Base-by-base conservation (phyloP, 306 rosid genomes). In the Dicorynia guianensis region DNA sequence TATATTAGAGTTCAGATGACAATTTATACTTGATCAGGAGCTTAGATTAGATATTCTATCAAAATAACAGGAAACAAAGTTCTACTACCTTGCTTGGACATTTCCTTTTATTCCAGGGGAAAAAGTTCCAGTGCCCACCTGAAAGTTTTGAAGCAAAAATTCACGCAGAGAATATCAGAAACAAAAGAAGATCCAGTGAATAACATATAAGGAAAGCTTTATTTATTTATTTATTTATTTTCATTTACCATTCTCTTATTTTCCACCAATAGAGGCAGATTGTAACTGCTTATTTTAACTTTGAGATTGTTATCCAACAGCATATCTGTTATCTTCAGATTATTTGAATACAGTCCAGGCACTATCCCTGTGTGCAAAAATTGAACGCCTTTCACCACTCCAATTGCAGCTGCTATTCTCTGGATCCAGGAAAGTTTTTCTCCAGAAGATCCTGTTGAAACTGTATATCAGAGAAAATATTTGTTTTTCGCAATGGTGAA, bases 311-410 rank as follows among this genome's bases (percentile, higher is more conserved):
- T 89, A 81, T 92, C 97, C 75, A 92, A 76, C 38, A 92, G 80
- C 79, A 92, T 83, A 62, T 95, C 90, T 69, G 91, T 95, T 72
- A 92, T 92, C 89, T 87, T 95, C 77, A 90, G 78, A 84, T 87
- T 92, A 72, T 89, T 87, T 18, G 93, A 89, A 53, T 86, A 90
- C 12, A 95, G 72, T 38, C 99, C 99, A 15, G 99, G 97, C 73
- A 92, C 95, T 42, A 82, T 90, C 73, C 99, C 97, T 42, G 99
- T 90, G 80, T 95, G 99, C 82, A 95, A 82, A 86, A 92, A 95
- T 74, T 89, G 99, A 86, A 95, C 69, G 58, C 97, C 97, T 85
- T 90, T 92, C 64, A 80, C 89, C 47, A 90, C 89, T 83, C 93
- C 97, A 39, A 95, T 90, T 33, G 96, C 91, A 42, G 97, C 93